A percentile compares a stretch with the other conserved stretches of the same genome.
These are phyloP conservation scores for Xylariaceae sp. DNA, from an alignment of 2,329 filamentous ascomycete genomes.

Conservation along the genomic window DNA sequence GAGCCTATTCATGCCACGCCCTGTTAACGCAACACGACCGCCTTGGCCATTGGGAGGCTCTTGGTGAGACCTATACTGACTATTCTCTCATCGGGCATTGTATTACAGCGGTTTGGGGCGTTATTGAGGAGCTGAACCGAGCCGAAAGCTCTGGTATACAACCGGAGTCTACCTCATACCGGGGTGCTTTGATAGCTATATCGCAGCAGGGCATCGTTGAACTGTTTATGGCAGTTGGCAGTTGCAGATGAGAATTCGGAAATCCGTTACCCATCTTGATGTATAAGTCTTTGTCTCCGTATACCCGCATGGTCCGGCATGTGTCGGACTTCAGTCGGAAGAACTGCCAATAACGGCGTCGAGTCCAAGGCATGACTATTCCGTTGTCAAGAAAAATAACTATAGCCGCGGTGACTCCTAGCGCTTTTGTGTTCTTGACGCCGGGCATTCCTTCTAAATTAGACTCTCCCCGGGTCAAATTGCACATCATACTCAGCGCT, in stretches of 20 bases:
- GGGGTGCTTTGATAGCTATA: slow-evolving; percentile 57
- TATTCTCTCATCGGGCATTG: neutral
- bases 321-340: neutral
- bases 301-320: neutral
- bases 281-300: slow-evolving; percentile 38
- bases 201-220: slow-evolving; percentile 55
- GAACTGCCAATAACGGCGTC: too few relatives aligned
- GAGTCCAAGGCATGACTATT: too few relatives aligned
- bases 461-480: too few relatives aligned
- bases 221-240: slow-evolving; percentile 60
- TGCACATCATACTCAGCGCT: too few relatives aligned
- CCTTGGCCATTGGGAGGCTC: neutral
- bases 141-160: slow-evolving; percentile 56
- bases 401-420: too few relatives aligned
- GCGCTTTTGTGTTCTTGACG: too few relatives aligned
- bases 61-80: neutral
- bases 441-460: too few relatives aligned
- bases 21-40: too few relatives aligned
- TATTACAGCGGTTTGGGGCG: too few relatives aligned
- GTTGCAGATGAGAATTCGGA: too few relatives aligned
- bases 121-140: slow-evolving; percentile 43
- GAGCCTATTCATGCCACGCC: too few relatives aligned
- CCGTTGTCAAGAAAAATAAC: too few relatives aligned
- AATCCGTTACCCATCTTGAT: slow-evolving; percentile 58
- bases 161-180: slow-evolving; percentile 60